These are phyloP conservation scores for Salvia miltiorrhiza DNA, from an alignment of 257 asterid species.

Conservation along the genomic window DNA sequence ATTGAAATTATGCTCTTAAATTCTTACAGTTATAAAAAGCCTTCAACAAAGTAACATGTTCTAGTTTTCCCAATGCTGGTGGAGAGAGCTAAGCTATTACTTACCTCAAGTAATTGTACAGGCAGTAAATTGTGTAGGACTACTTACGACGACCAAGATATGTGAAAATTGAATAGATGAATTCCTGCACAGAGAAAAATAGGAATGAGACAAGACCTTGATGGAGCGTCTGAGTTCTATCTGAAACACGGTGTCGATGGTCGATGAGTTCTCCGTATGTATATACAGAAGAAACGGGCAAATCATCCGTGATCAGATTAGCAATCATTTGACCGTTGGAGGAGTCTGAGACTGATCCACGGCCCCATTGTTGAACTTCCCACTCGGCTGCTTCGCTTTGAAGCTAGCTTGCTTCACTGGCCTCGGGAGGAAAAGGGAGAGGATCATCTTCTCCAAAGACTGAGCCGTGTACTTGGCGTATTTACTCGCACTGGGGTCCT, in stretches of 20 bases:
- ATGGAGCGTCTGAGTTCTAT: neutral
- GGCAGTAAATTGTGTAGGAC: constrained; percentile 12
- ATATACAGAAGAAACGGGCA: constrained; percentile 9
- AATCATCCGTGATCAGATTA: neutral
- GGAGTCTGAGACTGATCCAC: constrained; percentile 46
- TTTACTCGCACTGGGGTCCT: constrained; percentile 69
- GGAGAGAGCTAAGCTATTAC: constrained; percentile 1
- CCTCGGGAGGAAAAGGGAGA: constrained; percentile 62
- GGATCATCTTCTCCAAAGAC: constrained; percentile 73
- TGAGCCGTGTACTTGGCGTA: constrained; percentile 72
- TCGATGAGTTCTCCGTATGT: neutral
- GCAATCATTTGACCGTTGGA: constrained; percentile 37
- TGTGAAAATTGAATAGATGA: constrained; percentile 18
- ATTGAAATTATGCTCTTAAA: constrained; percentile 5
- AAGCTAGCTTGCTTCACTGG: constrained; percentile 58
- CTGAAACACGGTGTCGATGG: neutral
- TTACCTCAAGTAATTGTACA: constrained; percentile 22
- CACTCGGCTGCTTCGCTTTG: constrained; percentile 59
- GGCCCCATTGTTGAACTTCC: constrained; percentile 48
- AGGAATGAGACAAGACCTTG: neutral
- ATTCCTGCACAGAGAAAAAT: neutral
- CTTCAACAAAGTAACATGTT: neutral
- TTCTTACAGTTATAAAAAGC: constrained; percentile 7
- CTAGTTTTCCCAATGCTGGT: constrained; percentile 11
- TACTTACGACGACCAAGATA: too few relatives aligned